Evolutionary conservation across 768 basidiomycete species (phyloP).

Genomic region (Plicaturopsis crispa): DNA sequence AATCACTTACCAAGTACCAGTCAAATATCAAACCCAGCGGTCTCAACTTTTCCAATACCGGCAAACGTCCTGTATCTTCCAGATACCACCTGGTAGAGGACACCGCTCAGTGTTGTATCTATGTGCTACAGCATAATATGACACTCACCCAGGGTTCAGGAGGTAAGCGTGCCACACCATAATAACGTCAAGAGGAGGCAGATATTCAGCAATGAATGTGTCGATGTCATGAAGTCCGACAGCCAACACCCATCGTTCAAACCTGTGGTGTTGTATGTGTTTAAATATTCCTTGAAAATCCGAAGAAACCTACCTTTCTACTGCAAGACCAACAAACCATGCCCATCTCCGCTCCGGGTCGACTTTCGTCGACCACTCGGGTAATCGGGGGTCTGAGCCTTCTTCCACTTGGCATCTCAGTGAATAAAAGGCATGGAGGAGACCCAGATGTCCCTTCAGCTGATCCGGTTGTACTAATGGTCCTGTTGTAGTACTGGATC

Average conservation of each 20-base stretch:
- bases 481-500: slow-evolving; percentile 10
- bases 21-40: neutral
- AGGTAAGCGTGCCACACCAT: slow-evolving; percentile 31
- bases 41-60: neutral
- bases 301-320: slow-evolving; percentile 21
- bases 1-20: neutral
- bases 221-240: slow-evolving; percentile 6
- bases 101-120: neutral
- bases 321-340: slow-evolving; percentile 30
- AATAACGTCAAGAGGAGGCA: slow-evolving; percentile 29
- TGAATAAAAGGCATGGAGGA: slow-evolving; percentile 24
- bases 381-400: neutral
- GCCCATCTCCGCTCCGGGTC: slow-evolving; percentile 23
- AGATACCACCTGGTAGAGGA: neutral
- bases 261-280: slow-evolving; percentile 12
- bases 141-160: slow-evolving; percentile 16
- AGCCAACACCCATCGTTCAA: slow-evolving; percentile 20
- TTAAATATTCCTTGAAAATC: neutral
- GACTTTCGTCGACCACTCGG: neutral
- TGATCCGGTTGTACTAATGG: slow-evolving; percentile 15
- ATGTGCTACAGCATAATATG: neutral
- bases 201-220: slow-evolving; percentile 8
- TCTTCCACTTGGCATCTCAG: slow-evolving; percentile 19
- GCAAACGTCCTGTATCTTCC: neutral
- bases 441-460: slow-evolving; percentile 24